Evolutionary conservation across 306 rosid species (phyloP), one percentile per base, ranked within the genome.

Genomic region (Comarum palustre): DNA sequence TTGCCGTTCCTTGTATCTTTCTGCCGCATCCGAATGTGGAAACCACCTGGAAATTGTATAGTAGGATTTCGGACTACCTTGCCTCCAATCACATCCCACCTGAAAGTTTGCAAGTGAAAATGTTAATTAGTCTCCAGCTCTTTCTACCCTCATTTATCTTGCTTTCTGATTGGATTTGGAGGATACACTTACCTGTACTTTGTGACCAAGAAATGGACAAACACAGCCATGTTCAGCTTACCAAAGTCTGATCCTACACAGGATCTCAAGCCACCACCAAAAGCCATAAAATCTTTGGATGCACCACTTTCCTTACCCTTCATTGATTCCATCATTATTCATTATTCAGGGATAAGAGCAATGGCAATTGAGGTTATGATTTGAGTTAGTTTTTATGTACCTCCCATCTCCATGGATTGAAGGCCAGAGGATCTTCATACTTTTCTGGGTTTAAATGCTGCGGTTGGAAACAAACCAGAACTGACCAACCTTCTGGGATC

Each of bases 261-360:
- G 75, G 90, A 94, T 78, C 99, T 91, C 92, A 94, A 85, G 71
- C 99, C 99, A 48, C 97, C 99, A 68, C 99, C 99, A 25, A 94
- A 94, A 68, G 96, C 99, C 99, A 94, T 88, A 89, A 94, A 94
- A 81, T 89, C 74, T 85, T 85, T 94, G 51, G 87, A 69, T 29
- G 85, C 90, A 73, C 91, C 97, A 16, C 78, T 84, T 67, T 69
- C 96, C 69, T 75, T 67, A 75, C 92, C 92, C 99, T 94, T 77
- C 25, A 22, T 22, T 12, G 10, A 61, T 60, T 42, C 58, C 31
- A 55, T 66, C 80, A 64, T 38, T 17, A 50, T 19, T 8, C 55
- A 50, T 50, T 50, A 36, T 4, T 36, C 55, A 50, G 3, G 9
- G 24, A 0, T 50, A 50, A 50, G 24, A 50, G 14, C 6, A 17